Evolutionary conservation across 192 early-diverging fungal genomes (phyloP).

Genomic region (Phlyctochytrium planicorne): DNA sequence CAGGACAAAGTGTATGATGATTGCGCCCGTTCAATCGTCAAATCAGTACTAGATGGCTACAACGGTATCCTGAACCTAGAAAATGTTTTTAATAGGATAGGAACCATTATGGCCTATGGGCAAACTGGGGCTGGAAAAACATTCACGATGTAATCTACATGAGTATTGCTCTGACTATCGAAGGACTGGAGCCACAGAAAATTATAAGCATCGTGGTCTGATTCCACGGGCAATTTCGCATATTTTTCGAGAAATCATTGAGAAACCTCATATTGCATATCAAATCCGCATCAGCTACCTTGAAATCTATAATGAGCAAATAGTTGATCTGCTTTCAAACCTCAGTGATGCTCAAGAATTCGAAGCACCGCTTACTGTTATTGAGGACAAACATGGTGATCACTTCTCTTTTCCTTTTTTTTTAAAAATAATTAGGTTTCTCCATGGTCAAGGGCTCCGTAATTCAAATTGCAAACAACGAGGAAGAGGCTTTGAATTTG

Average conservation of each 20-base stretch:
- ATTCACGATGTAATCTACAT: conserved; percentile 26
- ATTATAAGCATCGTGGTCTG: conserved; percentile 60
- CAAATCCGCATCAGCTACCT: conserved; percentile 45
- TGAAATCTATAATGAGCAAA: conserved; percentile 65
- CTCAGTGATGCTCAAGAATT: conserved; percentile 56
- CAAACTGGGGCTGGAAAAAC: conserved; percentile 47
- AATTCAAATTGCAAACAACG: conserved; percentile 50
- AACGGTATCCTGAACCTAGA: conserved; percentile 44
- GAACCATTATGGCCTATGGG: conserved; percentile 75
- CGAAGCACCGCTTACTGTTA: conserved; percentile 41
- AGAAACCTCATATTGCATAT: conserved; percentile 2
- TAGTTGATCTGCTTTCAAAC: conserved; percentile 55
- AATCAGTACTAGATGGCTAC: conserved; percentile 57
- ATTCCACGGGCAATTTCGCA: conserved; percentile 62
- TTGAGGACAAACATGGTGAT: conserved; percentile 55
- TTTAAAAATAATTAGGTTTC: conserved; percentile 30
- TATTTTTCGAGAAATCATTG: conserved; percentile 14
- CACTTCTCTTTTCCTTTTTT: conserved; percentile 71
- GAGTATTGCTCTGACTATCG: neutral
- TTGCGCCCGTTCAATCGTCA: conserved; percentile 52
- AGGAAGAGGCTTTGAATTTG: conserved; percentile 62
- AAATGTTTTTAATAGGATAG: conserved; percentile 11
- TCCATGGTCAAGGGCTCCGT: conserved; percentile 58
- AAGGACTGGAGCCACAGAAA: conserved; percentile 37
- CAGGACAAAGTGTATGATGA: conserved; percentile 65